Evolutionary conservation across 352 stramenopile species (phyloP), one percentile per base, ranked within the genome.

Genomic region (Phytophthora megakarya): DNA sequence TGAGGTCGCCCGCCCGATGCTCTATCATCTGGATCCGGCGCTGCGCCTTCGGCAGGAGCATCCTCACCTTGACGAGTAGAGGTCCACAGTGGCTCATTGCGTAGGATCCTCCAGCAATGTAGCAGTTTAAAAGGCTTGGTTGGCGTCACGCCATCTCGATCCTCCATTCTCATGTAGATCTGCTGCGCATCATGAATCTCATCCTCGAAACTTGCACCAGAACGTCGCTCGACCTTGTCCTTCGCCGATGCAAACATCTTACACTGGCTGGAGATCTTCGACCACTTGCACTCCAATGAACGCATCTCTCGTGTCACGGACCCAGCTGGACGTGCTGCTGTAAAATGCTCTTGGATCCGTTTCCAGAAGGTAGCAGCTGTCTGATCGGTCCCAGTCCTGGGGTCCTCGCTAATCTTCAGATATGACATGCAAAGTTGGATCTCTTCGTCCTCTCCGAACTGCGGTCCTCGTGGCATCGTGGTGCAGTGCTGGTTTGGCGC

Each of bases 271-370:
- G 50, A 42, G 1, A 58, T 37, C 38, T 58, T 58, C 0, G 23
- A 32, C 38, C 50, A 58, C 15, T 58, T 58, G 33, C 50, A 58
- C 25, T 58, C 50, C 16, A 49, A 18, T 4, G 37, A 49, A 16
- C 22, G 50, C 1, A 30, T 26, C 0, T 58, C 50, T 11, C 23
- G 15, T 3, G 6, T 7, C 15, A 12, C 16, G 1, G 38, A 47
- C 1, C 50, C 37, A 0, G 7, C 5, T 12, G 23, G 23, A 22
- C 38, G 16, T 15, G 25, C 40, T 13, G 16, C 11, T 10, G 9
- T 49, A n/a, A 58, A 58, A 40, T 49, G 38, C 37, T 11, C 28
- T 13, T 35, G 15, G 18, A 58, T 19, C 11, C 22, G 15, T 9
- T 58, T 38, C 50, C 50, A 49, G n/a, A 49, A 40, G 6, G 22